These are phyloP conservation scores for Silene uniflora DNA, from an alignment of 148 eudicot species.

Conservation along the genomic window DNA sequence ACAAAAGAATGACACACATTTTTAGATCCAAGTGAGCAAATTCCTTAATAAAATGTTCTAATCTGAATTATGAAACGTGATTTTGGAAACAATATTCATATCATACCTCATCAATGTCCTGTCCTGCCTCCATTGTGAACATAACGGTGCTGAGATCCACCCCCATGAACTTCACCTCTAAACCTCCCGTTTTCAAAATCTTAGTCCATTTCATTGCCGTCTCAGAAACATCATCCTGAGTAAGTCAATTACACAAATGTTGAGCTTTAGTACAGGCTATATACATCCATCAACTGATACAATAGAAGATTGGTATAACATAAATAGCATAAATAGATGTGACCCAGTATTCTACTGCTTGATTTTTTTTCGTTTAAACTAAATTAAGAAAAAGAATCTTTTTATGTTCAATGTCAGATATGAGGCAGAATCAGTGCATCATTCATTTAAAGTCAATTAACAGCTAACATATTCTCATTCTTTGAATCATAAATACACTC, in stretches of 20 bases:
- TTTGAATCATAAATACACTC: too few relatives aligned
- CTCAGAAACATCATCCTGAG: conserved; percentile 66
- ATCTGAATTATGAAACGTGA: not conserved
- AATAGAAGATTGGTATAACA: not conserved
- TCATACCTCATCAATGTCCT: conserved; percentile 67
- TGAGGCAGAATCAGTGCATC: too few relatives aligned
- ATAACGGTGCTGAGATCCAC: conserved; percentile 75
- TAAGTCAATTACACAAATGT: conserved; percentile 7
- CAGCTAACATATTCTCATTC: too few relatives aligned
- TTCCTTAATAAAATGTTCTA: not conserved
- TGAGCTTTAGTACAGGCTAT: not conserved
- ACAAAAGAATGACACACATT: not conserved
- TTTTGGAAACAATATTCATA: not conserved
- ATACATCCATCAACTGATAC: not conserved
- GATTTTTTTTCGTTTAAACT: not conserved
- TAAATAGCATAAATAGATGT: not conserved
- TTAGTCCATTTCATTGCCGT: conserved; percentile 78
- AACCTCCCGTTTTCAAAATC: conserved; percentile 69
- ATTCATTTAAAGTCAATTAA: too few relatives aligned
- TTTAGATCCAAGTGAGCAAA: not conserved
- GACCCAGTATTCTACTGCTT: too few relatives aligned
- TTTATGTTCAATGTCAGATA: too few relatives aligned
- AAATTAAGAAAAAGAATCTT: not conserved
- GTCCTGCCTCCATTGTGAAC: conserved; percentile 84
- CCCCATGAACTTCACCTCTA: conserved; percentile 66